A percentile compares a stretch with the other conserved stretches of the same genome.
These are phyloP conservation scores for Coprinopsis sp. DNA, from an alignment of 768 basidiomycete genomes.

Conservation along the genomic window DNA sequence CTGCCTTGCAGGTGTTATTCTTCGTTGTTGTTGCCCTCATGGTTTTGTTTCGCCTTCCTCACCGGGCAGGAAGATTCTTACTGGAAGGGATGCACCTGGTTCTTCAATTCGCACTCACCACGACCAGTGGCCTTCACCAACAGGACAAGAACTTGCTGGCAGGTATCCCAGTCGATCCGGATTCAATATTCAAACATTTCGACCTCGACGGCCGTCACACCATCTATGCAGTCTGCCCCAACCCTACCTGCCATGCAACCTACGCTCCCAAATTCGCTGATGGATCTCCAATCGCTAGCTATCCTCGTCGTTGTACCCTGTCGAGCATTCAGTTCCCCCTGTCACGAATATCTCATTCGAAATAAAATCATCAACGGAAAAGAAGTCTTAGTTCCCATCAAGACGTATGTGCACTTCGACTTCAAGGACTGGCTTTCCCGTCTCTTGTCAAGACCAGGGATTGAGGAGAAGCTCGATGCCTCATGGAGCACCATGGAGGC, in stretches of 20 bases:
- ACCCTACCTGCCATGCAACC: constrained; percentile 12
- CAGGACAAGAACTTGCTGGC: not conserved
- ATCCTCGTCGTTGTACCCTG: constrained; percentile 11
- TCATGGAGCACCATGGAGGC: constrained; percentile 1
- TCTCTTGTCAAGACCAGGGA: constrained; percentile 20
- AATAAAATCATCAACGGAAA: not conserved
- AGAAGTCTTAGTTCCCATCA: constrained; percentile 13
- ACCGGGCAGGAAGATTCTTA: not conserved
- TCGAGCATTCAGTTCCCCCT: constrained; percentile 7
- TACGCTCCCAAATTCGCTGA: constrained; percentile 12
- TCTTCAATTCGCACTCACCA: not conserved
- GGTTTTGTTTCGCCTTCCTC: constrained; percentile 1
- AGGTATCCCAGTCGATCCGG: not conserved
- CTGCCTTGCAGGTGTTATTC: not conserved
- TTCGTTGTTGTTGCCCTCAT: not conserved
- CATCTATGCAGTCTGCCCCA: constrained; percentile 15
- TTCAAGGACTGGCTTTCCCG: constrained; percentile 24
- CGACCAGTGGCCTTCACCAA: not conserved
- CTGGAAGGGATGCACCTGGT: not conserved
- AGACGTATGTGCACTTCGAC: constrained; percentile 14
- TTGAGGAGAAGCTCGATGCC: constrained; percentile 24
- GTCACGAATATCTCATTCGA: constrained; percentile 7
- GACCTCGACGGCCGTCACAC: constrained; percentile 9
- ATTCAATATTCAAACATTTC: constrained; percentile 1
- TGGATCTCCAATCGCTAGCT: constrained; percentile 7